Base-by-base conservation (phyloP, 768 basidiomycete genomes). In the Neoboletus brunneissimus region DNA sequence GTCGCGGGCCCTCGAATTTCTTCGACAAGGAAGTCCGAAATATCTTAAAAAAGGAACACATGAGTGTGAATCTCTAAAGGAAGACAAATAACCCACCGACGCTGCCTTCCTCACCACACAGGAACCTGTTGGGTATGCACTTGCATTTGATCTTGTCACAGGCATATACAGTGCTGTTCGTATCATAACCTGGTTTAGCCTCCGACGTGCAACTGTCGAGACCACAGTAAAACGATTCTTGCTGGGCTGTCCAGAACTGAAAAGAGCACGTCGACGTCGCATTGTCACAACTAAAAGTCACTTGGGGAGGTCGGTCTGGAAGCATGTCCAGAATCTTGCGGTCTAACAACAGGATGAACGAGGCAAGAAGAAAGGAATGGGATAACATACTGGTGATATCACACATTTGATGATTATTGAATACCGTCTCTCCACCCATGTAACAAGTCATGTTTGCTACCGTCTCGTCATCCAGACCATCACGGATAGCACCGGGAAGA, bases 381-480 rank as follows among this genome's bases (percentile, higher is more conserved):
- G 16, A 40, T 23, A 9, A 78, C 91, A 64, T 67, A 96, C 94
- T 98, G 12, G 97, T 99, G 34, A 99, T 95, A 69, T 98, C 85
- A 74, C 97, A 99, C 86, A 97, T 93, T 71, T 99, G 96, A 72
- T 94, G 93, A 62, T 97, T 94, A 70, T 84, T 88, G 71, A 91
- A 89, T n/a, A 99, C 89, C 0, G 93, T 95, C 69, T 89, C 82
- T 23, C 97, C 97, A 41, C 91, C 91, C 53, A 80, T 89, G 79
- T 97, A 96, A 70, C 97, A 98, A 1, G 92, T 91, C 88, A 98
- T 95, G 62, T 89, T 87, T 31, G 72, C 72, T 1, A 70, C 65
- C 6, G 68, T 58, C 23, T 75, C 75, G 11, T 79, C 78, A 34
- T 74, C 74, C 20, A 75, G 76, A n/a, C 71, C 65, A 15, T 67